Base-by-base conservation (phyloP, 345 rosid genomes). In the Citrus mangshanensis region DNA sequence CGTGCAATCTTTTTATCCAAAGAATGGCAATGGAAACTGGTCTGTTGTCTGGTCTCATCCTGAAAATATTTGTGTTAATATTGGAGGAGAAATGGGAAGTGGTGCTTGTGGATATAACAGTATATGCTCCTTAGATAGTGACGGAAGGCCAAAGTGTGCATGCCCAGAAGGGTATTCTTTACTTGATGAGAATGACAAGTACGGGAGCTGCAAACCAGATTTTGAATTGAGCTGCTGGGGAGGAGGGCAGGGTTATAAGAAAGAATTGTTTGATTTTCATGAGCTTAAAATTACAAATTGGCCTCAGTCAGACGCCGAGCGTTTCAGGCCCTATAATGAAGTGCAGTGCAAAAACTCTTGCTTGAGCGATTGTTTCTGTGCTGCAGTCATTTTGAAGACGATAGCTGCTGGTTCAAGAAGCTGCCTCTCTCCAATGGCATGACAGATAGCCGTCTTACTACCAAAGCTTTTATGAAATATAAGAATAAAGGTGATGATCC, bases 371-470 rank as follows among this genome's bases (percentile, higher is more conserved):
- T 61, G 77, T 28, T 32, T 42, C 7, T 74, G 77, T 62, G 59
- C 59, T 28, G 68, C 3, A 19, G 77, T 16, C 2, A 19, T 62
- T 27, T 21, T 12, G 0, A 0, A 2, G 60, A 2, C 1, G 59
- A 25, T 0, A n/a, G 1, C 4, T 85, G 87, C 49, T 79, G 84
- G 82, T 80, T 76, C 79, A 85, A 85, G 79, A 85, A 60, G 82
- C 70, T 84, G 1, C 89, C 88, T 0, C 84, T 88, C 46, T 81
- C 85, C 4, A 81, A 82, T 70, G 89, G 89, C 10, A 81, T 73
- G 9, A 12, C 5, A 8, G 75, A 73, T 30, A 12, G 8, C 0
- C 1, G 0, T 2, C 3, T 70, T 9, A 2, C 9, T 10, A 60
- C 64, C 1, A 75, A n/a, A 42, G 32, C 72, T 24, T 68, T 40